These are phyloP conservation scores for Gymnopus androsaceus DNA, from an alignment of 1,284 basidiomycete species.

Conservation along the genomic window DNA sequence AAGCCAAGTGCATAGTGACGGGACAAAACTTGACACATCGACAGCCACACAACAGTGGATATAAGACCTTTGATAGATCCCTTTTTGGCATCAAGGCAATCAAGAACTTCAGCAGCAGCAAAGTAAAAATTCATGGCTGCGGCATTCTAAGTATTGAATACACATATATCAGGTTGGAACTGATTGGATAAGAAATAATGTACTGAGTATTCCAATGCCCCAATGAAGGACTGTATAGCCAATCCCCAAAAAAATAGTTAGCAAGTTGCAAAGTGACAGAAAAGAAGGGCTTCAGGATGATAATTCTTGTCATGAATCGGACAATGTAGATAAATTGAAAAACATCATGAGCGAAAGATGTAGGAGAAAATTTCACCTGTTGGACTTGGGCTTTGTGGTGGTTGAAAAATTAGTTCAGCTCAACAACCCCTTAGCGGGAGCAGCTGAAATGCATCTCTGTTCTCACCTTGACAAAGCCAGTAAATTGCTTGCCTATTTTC, in stretches of 20 bases:
- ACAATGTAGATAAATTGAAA: slow-evolving; percentile 87
- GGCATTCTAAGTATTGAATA: slow-evolving; percentile 32
- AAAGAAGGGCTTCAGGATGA: slow-evolving; percentile 35
- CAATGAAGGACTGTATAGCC: too few species aligned
- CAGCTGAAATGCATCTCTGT: too few species aligned
- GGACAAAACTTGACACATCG: too few species aligned
- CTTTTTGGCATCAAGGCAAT: slow-evolving; percentile 82
- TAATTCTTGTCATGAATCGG: slow-evolving; percentile 59
- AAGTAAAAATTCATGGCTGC: slow-evolving; percentile 94
- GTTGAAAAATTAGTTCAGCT: too few species aligned
- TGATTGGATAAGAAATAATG: not conserved
- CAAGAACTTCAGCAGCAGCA: slow-evolving; percentile 79
- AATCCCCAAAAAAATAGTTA: too few species aligned
- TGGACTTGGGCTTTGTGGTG: not conserved
- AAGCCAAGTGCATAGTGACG: too few species aligned
- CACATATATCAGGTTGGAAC: slow-evolving; percentile 9
- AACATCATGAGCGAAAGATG: slow-evolving; percentile 46
- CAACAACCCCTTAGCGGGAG: too few species aligned
- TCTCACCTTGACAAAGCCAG: too few species aligned
- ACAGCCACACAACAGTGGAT: slow-evolving; percentile 66
- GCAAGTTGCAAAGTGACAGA: slow-evolving; percentile 14
- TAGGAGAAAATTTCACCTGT: slow-evolving; percentile 16
- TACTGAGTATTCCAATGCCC: not conserved
- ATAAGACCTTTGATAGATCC: slow-evolving; percentile 85
- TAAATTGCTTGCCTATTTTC: too few species aligned